Conservation (phyloP, 768 basidiomycete species). For the Boletus huronensis region DNA sequence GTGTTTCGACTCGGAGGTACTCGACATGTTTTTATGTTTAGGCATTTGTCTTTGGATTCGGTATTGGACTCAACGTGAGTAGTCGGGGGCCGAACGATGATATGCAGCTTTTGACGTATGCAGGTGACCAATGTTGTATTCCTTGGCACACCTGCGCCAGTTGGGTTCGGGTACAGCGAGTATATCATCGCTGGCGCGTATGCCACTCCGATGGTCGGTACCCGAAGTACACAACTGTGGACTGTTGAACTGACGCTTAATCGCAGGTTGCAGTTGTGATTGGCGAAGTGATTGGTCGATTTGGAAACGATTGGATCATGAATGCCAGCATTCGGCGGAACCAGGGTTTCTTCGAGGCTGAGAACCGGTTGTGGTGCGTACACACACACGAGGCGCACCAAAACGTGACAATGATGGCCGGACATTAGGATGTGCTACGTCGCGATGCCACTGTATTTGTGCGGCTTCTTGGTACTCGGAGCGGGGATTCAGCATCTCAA, state of each 20-base stretch:
- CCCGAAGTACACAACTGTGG: neutral
- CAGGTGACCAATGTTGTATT: slow-evolving; percentile 57
- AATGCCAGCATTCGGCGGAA: slow-evolving; percentile 41
- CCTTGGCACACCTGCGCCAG: slow-evolving; percentile 42
- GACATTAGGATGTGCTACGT: slow-evolving; percentile 35
- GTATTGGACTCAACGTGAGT: slow-evolving; percentile 43
- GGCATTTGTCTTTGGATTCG: slow-evolving; percentile 47
- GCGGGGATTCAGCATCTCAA: slow-evolving; percentile 34
- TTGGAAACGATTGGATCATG: slow-evolving; percentile 49
- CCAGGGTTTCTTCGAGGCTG: slow-evolving; percentile 51
- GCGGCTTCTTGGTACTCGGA: slow-evolving; percentile 42
- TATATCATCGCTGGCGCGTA: slow-evolving; percentile 41
- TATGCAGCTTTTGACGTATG: neutral
- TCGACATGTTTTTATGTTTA: slow-evolving; percentile 10
- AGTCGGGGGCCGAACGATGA: neutral
- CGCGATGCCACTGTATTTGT: slow-evolving; percentile 39
- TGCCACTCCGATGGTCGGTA: slow-evolving; percentile 42
- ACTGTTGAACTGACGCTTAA: neutral
- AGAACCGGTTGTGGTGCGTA: slow-evolving; percentile 41
- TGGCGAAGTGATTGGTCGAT: slow-evolving; percentile 51
- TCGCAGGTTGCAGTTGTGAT: slow-evolving; percentile 45
- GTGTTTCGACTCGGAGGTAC: neutral
- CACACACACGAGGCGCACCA: neutral
- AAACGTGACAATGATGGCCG: neutral
- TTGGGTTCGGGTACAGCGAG: slow-evolving; percentile 45